Conservation (phyloP, 2,329 filamentous ascomycete genomes). For the Cordyceps militaris region DNA sequence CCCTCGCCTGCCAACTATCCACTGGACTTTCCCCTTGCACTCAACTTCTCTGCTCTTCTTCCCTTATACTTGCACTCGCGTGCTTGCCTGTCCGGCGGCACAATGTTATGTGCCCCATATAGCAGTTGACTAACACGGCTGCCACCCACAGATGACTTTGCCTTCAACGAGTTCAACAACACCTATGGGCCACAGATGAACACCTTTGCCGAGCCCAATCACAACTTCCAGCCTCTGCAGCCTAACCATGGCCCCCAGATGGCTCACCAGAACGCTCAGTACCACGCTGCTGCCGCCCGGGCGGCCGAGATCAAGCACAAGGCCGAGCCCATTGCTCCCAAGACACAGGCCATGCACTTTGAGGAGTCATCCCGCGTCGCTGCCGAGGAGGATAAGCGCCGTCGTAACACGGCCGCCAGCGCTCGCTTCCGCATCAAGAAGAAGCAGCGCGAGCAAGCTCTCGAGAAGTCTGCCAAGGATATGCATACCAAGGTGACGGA, state of each 20-base stretch:
- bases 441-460: conserved; percentile 85
- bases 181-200: conserved; percentile 45
- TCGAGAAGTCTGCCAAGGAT: conserved; percentile 75
- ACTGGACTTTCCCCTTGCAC: neutral
- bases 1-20: neutral
- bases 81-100: neutral
- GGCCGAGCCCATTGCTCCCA: conserved; percentile 33
- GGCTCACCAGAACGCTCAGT: conserved; percentile 24
- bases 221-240: conserved; percentile 46
- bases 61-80: neutral
- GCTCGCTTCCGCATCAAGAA: conserved; percentile 91
- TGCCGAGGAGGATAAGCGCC: conserved; percentile 84
- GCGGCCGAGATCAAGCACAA: conserved; percentile 38
- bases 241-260: conserved; percentile 35
- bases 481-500: conserved; percentile 70
- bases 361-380: conserved; percentile 67
- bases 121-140: conserved; percentile 28
- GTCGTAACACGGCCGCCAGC: conserved; percentile 81
- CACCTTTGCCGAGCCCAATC: conserved; percentile 27
- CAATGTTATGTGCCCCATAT: neutral
- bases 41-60: neutral
- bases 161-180: conserved; percentile 47
- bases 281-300: conserved; percentile 23
- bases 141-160: conserved; percentile 46
- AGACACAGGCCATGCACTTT: conserved; percentile 44